Evolutionary conservation across 1,139 yeast species (phyloP).

Genomic region (Geotrichum aggregatum): DNA sequence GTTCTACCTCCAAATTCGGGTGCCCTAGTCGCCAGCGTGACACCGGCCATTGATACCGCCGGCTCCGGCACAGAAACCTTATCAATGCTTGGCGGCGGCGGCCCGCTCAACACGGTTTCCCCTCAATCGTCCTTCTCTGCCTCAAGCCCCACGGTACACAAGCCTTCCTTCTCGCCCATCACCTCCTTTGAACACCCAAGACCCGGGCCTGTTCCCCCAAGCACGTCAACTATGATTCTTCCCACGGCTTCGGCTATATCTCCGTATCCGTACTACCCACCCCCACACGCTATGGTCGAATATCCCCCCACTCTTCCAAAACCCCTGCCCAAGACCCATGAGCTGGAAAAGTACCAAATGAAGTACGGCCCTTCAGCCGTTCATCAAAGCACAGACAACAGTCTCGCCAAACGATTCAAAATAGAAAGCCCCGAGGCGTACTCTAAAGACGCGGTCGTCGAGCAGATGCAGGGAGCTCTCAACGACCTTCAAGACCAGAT

Average conservation of each 20-base stretch:
- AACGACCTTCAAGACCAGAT: constrained; percentile 7
- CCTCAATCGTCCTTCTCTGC: neutral
- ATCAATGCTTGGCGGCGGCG: neutral
- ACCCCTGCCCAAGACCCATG: neutral
- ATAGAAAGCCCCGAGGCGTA: neutral
- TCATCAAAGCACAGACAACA: neutral
- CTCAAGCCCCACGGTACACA: neutral
- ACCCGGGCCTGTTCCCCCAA: too few species aligned
- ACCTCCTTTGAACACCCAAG: too few species aligned
- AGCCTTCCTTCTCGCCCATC: too few species aligned
- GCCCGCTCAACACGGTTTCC: neutral
- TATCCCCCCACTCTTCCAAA: neutral
- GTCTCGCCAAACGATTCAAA: neutral
- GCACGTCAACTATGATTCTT: too few species aligned
- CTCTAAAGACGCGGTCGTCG: neutral
- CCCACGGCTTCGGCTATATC: too few species aligned
- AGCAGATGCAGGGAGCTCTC: constrained; percentile 5
- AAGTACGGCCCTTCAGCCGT: too few species aligned
- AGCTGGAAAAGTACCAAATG: neutral
- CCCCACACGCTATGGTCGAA: neutral
- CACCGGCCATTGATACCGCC: too few species aligned
- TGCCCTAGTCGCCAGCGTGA: too few species aligned
- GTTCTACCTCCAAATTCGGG: neutral
- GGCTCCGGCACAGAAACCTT: neutral
- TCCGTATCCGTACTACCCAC: neutral